phyloP scores from a whole-genome alignment of 345 rosid genomes.

The Boechera stricta region DNA sequence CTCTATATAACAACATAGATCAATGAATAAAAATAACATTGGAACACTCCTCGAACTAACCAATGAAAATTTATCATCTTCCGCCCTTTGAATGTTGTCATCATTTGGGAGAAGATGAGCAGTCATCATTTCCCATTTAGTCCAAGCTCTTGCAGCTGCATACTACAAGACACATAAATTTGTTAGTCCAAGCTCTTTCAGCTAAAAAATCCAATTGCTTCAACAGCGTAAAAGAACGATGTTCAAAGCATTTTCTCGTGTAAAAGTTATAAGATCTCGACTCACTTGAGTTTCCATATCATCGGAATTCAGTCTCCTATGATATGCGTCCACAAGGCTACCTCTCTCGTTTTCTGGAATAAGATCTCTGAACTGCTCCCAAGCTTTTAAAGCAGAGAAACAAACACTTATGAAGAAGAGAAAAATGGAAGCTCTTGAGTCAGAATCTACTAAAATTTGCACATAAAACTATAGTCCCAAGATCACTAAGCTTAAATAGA shows the following conservation, averaged over 20 bases:
- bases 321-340: constrained; percentile 72
- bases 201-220: neutral
- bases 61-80: constrained; percentile 86
- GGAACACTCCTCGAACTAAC: constrained; percentile 49
- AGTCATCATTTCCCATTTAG: constrained; percentile 99
- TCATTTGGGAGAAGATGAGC: constrained; percentile 82
- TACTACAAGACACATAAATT: constrained; percentile 52
- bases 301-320: constrained; percentile 74
- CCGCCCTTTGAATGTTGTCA: constrained; percentile 82
- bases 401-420: constrained; percentile 26
- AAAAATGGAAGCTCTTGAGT: neutral
- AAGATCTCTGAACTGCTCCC: constrained; percentile 95
- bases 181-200: constrained; percentile 12
- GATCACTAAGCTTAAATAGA: neutral
- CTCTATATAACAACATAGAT: neutral
- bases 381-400: constrained; percentile 53
- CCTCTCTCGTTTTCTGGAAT: constrained; percentile 88
- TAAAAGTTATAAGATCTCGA: constrained; percentile 33
- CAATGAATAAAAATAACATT: neutral
- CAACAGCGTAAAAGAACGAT: neutral
- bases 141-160: constrained; percentile 98
- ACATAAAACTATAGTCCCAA: neutral
- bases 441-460: neutral
- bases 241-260: neutral
- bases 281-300: constrained; percentile 86